A percentile compares a stretch with the other conserved stretches of the same genome.
Conservation (phyloP, 108 stramenopile species). For the Fragilaria crotonensis region DNA sequence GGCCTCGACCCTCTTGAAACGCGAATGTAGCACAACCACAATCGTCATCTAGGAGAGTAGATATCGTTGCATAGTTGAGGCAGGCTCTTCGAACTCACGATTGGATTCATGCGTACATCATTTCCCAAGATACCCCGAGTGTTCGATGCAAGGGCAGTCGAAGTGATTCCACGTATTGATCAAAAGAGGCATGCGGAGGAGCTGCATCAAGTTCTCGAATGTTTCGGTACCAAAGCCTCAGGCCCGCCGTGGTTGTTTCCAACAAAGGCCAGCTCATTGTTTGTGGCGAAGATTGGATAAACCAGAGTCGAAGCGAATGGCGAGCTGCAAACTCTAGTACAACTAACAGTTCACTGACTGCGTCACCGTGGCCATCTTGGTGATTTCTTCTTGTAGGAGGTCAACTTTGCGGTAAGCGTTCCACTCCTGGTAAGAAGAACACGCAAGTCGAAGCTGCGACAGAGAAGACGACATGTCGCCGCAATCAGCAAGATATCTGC, state of each 20-base stretch:
- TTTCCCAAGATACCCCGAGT: conserved; percentile 11
- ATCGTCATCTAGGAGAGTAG: too few relatives aligned
- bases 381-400: not conserved
- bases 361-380: too few relatives aligned
- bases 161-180: conserved; percentile 3
- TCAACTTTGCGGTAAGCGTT: not conserved
- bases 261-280: conserved; percentile 9
- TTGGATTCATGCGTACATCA: conserved; percentile 19
- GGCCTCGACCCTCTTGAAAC: conserved; percentile 14
- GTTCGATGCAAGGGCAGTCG: conserved; percentile 17
- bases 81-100: conserved; percentile 13
- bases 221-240: conserved; percentile 37
- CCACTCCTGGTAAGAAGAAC: not conserved
- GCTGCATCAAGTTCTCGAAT: conserved; percentile 43
- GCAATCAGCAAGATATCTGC: not conserved
- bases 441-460: not conserved
- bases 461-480: not conserved
- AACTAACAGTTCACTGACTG: too few relatives aligned
- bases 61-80: not conserved
- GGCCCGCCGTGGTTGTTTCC: conserved; percentile 54
- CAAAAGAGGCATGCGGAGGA: too few relatives aligned
- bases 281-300: conserved; percentile 14
- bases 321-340: too few relatives aligned
- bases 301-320: too few relatives aligned
- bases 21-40: too few relatives aligned